A percentile compares a stretch with the other conserved stretches of the same genome.
Evolutionary conservation across 805 yeast species (phyloP).

Genomic region (Saturnispora gosingensis): DNA sequence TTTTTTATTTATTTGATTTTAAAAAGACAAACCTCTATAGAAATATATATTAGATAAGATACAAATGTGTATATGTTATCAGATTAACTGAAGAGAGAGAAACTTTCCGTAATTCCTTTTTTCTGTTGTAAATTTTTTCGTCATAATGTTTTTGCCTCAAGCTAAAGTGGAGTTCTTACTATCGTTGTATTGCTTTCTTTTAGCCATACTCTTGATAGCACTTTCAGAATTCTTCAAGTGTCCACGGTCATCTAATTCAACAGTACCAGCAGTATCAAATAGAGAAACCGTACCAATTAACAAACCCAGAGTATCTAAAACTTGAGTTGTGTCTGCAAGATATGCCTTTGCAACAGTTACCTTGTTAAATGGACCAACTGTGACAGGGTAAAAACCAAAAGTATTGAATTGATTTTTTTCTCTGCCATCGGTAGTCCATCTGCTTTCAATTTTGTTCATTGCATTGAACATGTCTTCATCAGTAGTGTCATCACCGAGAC

Average conservation of each 20-base stretch:
- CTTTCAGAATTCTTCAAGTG: constrained; percentile 45
- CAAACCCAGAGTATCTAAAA: constrained; percentile 73
- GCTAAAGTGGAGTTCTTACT: constrained; percentile 39
- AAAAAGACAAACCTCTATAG: not conserved
- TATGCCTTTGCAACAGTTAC: constrained; percentile 80
- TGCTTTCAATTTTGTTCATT: constrained; percentile 50
- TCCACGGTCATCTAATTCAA: constrained; percentile 69
- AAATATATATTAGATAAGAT: not conserved
- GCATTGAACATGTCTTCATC: constrained; percentile 97
- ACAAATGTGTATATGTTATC: not conserved
- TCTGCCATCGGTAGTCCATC: constrained; percentile 37
- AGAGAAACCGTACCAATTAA: constrained; percentile 70
- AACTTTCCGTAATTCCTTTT: not conserved
- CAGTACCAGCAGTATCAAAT: constrained; percentile 70
- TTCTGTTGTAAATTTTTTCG: not conserved
- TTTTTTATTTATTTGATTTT: not conserved
- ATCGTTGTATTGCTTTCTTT: constrained; percentile 76
- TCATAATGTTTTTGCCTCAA: not conserved
- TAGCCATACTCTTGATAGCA: constrained; percentile 31
- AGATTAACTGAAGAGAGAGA: not conserved
- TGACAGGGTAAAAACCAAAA: constrained; percentile 71
- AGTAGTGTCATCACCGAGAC: constrained; percentile 92
- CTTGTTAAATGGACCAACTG: constrained; percentile 89
- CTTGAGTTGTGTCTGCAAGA: constrained; percentile 74
- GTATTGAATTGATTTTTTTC: constrained; percentile 38